phyloP scores from a whole-genome alignment of 768 basidiomycete genomes.

The Floccularia luteovirens region DNA sequence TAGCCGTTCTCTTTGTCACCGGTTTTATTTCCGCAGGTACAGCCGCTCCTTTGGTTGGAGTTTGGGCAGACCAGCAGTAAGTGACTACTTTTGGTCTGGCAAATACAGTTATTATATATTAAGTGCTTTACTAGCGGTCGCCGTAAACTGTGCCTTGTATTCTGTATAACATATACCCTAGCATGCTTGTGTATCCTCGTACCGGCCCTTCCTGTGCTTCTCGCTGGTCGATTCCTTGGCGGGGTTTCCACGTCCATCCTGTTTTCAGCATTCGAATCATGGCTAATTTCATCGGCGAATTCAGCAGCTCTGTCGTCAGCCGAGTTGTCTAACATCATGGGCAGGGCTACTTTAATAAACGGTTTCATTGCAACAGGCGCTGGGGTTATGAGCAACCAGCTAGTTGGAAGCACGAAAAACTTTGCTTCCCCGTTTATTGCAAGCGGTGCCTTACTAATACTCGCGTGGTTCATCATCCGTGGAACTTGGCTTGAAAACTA shows the following conservation, averaged over 20 bases:
- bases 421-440: conserved; percentile 63
- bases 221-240: conserved; percentile 58
- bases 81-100: conserved; percentile 13
- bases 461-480: conserved; percentile 51
- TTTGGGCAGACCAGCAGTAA: conserved; percentile 73
- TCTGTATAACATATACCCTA: conserved; percentile 59
- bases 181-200: conserved; percentile 55
- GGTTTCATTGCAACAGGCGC: conserved; percentile 64
- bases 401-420: conserved; percentile 42
- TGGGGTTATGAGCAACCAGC: conserved; percentile 58
- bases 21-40: conserved; percentile 68
- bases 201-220: conserved; percentile 48
- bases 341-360: conserved; percentile 66
- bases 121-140: conserved; percentile 41
- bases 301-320: conserved; percentile 40
- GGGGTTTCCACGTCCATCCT: conserved; percentile 72
- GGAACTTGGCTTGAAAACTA: conserved; percentile 65
- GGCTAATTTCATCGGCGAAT: conserved; percentile 62
- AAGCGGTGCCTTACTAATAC: conserved; percentile 44
- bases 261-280: conserved; percentile 71
- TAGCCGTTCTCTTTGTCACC: conserved; percentile 70
- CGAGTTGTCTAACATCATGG: conserved; percentile 64
- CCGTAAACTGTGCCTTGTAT: conserved; percentile 57
- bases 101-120: not conserved
- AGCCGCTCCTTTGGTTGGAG: conserved; percentile 63